Evolutionary conservation across 164 flowering plant species (phyloP).

Genomic region (Echeveria elegans): DNA sequence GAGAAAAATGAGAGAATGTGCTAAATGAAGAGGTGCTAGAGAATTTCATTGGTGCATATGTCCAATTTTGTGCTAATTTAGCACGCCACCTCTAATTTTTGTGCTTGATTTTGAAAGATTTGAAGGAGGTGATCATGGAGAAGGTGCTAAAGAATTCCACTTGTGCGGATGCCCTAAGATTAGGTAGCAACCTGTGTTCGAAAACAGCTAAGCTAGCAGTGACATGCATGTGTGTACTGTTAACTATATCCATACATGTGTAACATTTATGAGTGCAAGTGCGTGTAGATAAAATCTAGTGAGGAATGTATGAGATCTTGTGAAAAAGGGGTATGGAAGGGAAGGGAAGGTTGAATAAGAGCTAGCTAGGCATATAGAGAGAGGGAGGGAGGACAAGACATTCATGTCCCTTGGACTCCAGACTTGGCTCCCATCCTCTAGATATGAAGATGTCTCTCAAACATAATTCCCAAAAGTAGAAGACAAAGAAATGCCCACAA

Average conservation of each 20-base stretch:
- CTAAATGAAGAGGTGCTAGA: too few relatives aligned
- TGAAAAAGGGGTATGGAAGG: too few relatives aligned
- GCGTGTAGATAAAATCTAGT: slow-evolving; percentile 1
- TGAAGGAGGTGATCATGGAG: too few relatives aligned
- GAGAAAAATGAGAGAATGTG: too few relatives aligned
- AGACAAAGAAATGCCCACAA: neutral
- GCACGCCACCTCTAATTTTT: too few relatives aligned
- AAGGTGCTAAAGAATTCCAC: too few relatives aligned
- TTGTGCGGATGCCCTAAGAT: too few relatives aligned
- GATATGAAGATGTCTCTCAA: neutral
- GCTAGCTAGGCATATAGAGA: too few relatives aligned
- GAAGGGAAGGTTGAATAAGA: neutral
- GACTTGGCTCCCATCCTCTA: neutral
- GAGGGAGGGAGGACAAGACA: neutral
- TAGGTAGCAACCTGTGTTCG: neutral
- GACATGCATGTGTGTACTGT: neutral
- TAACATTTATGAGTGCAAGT: slow-evolving; percentile 3
- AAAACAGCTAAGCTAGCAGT: neutral
- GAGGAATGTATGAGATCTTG: neutral
- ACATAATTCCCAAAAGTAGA: neutral
- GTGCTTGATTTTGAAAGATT: too few relatives aligned
- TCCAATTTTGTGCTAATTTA: too few relatives aligned
- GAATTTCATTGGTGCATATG: too few relatives aligned
- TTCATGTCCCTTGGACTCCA: slow-evolving; percentile 1
- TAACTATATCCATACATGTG: neutral